Evolutionary conservation across 495 filamentous ascomycete genomes (phyloP), one percentile per base, ranked within the genome.

Genomic region (Amniculicola lignicola): DNA sequence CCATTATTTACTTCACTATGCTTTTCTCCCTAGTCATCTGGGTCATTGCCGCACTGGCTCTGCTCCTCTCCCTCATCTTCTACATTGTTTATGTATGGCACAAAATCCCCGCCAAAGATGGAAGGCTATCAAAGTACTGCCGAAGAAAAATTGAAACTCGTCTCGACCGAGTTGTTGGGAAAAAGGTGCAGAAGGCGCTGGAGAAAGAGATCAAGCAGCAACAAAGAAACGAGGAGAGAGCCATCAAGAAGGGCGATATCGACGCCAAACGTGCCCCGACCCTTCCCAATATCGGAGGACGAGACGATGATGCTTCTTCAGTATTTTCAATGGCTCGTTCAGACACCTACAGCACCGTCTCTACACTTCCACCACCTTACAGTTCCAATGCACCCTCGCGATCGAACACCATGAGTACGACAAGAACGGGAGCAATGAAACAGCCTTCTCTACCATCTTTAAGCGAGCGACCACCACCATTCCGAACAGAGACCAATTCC

Each of bases 1-100:
- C 87, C 10, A 74, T 94, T 49, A 85, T 95, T 51, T 73, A 96
- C 19, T 82, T 82, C 24, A 83, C 88, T 66, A 98, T 98, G 93
- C 69, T 88, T 25, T 96, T 95, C 69, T 96, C 92, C 0, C 69
- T 96, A 22, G 65, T 96, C 52, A 82, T 98, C 63, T 98, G 92
- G 92, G 74, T 92, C 9, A 78, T 98, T 54, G 83, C 86, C 0
- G 79, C 87, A 11, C 64, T 96, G 35, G 87, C 83, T 25, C 76
- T 98, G 38, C 65, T 88, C 5, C 60, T 88, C 7, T 88, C 88
- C 0, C 71, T 82, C 36, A 54, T 92, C 1, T 80, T 94, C 35
- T 98, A 95, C 69, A 68, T 95, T 23, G 77, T 84, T 54, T 98
- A 93, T 74, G 77, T 98, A 2, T 96, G 88, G 79, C 86, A 89